phyloP scores from a whole-genome alignment of 2,329 filamentous ascomycete genomes.

The Intubia oerlemansii region DNA sequence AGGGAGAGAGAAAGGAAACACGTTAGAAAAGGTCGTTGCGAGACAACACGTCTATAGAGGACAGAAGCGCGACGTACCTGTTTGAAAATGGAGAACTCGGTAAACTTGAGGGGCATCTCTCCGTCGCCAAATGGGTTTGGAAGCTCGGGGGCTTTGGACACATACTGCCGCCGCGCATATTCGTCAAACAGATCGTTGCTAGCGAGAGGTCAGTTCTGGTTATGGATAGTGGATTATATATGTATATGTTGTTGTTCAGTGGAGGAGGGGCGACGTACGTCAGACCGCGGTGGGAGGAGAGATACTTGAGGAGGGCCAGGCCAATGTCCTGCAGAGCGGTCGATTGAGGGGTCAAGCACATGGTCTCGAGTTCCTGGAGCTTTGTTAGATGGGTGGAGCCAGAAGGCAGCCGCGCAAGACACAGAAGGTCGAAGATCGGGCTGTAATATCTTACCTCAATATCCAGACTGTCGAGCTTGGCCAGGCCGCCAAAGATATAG shows the following conservation, averaged over 20 bases:
- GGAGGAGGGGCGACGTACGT: too few relatives aligned
- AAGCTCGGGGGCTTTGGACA: slow-evolving; percentile 52
- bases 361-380: slow-evolving; percentile 63
- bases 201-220: slow-evolving; percentile 1
- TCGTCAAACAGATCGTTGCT: slow-evolving; percentile 83
- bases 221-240: slow-evolving; percentile 1
- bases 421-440: too few relatives aligned
- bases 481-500: slow-evolving; percentile 66
- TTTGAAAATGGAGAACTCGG: slow-evolving; percentile 60
- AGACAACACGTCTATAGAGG: too few relatives aligned
- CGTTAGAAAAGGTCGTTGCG: too few relatives aligned
- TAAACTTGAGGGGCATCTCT: slow-evolving; percentile 52
- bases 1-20: background rate
- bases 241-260: too few relatives aligned
- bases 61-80: slow-evolving; percentile 36
- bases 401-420: too few relatives aligned
- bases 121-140: slow-evolving; percentile 67
- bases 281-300: slow-evolving; percentile 81
- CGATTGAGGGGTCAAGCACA: slow-evolving; percentile 67
- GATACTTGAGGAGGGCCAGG: slow-evolving; percentile 70
- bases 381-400: background rate
- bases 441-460: slow-evolving; percentile 73
- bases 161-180: slow-evolving; percentile 74
- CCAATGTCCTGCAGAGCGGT: slow-evolving; percentile 61
- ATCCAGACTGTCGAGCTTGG: slow-evolving; percentile 77